These are phyloP conservation scores for Mycosarcoma mackinlayi DNA, from an alignment of 1,284 basidiomycete genomes.

Conservation along the genomic window DNA sequence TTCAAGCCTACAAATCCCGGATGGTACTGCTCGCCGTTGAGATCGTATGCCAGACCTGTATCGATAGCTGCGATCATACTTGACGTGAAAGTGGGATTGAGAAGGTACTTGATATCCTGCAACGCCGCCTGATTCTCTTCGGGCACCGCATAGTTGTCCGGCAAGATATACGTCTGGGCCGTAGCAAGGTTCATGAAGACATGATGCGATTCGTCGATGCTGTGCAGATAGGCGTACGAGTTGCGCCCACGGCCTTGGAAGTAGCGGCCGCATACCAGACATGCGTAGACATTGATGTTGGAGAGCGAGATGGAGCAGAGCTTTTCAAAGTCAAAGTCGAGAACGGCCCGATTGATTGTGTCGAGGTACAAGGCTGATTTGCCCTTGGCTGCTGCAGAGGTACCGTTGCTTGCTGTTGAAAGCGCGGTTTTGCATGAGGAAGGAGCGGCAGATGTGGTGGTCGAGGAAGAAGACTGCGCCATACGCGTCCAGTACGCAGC, in stretches of 20 bases:
- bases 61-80: constrained; percentile 73
- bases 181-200: constrained; percentile 96
- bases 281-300: constrained; percentile 97
- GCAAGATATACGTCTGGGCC: constrained; percentile 95
- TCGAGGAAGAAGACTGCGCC: constrained; percentile 30
- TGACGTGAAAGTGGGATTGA: constrained; percentile 80
- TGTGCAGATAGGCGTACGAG: constrained; percentile 95
- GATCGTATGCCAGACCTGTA: constrained; percentile 74
- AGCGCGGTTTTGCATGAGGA: constrained; percentile 1
- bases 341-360: constrained; percentile 73
- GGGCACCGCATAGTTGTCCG: constrained; percentile 89
- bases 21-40: constrained; percentile 82
- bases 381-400: constrained; percentile 69
- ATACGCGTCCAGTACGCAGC: constrained; percentile 58
- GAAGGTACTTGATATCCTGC: constrained; percentile 90
- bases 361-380: constrained; percentile 91
- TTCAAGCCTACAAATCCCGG: constrained; percentile 97
- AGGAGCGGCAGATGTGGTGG: not conserved
- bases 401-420: constrained; percentile 51
- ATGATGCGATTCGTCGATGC: constrained; percentile 96
- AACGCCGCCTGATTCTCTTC: constrained; percentile 84
- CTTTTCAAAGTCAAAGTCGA: constrained; percentile 99
- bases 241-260: constrained; percentile 94
- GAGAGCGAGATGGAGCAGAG: constrained; percentile 94
- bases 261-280: constrained; percentile 97